Conservation (phyloP, 1,284 basidiomycete species). For the Malassezia slooffiae region DNA sequence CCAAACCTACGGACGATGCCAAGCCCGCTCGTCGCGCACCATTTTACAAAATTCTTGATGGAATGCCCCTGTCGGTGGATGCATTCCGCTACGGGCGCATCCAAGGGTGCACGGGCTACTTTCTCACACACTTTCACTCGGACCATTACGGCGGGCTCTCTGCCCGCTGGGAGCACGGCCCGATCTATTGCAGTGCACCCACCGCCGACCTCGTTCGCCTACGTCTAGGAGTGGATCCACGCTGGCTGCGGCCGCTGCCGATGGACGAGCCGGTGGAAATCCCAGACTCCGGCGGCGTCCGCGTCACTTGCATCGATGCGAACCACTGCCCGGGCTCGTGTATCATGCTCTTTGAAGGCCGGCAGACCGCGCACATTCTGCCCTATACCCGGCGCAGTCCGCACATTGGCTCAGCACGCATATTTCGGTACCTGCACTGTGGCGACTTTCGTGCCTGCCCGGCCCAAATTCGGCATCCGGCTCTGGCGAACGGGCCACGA, state of each 20-base stretch:
- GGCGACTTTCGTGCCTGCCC: constrained; percentile 57
- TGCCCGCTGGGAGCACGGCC: constrained; percentile 74
- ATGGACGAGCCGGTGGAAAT: constrained; percentile 65
- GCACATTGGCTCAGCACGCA: constrained; percentile 42
- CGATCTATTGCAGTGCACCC: constrained; percentile 76
- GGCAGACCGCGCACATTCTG: constrained; percentile 66
- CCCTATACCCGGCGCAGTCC: constrained; percentile 19
- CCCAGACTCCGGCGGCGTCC: constrained; percentile 72
- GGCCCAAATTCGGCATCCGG: constrained; percentile 26
- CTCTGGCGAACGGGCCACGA: constrained; percentile 21
- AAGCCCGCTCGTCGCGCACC: too few species aligned
- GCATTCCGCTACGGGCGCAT: constrained; percentile 88
- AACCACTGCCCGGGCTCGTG: constrained; percentile 90
- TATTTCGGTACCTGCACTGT: constrained; percentile 85
- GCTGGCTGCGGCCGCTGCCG: constrained; percentile 76
- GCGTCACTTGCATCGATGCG: constrained; percentile 86
- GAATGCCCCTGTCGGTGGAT: constrained; percentile 94
- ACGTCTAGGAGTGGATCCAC: constrained; percentile 72
- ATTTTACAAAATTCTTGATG: constrained; percentile 58
- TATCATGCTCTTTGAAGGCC: constrained; percentile 84
- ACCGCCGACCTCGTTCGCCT: constrained; percentile 82
- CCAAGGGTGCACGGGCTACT: constrained; percentile 74
- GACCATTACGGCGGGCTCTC: constrained; percentile 48
- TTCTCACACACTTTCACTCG: constrained; percentile 55
- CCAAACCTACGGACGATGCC: too few species aligned